These are phyloP conservation scores for Galerina marginata DNA, from an alignment of 768 basidiomycete species.

Conservation along the genomic window DNA sequence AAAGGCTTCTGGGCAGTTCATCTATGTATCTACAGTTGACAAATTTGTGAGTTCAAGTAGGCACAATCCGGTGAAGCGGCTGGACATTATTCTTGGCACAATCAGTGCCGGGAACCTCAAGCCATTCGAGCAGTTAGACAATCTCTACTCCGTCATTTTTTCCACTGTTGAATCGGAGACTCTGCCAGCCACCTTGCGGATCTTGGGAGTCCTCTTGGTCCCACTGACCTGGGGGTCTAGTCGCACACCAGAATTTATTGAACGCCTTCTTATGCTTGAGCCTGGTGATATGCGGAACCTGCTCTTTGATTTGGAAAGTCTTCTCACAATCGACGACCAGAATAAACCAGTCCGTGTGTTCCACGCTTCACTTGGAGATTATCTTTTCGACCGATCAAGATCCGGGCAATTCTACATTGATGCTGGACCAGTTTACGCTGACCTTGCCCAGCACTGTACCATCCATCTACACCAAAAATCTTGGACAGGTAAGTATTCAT, in stretches of 20 bases:
- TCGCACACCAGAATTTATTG: not conserved
- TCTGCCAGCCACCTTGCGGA: not conserved
- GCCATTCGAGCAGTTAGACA: slow-evolving; percentile 4
- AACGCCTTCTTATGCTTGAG: not conserved
- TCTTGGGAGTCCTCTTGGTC: not conserved
- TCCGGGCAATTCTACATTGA: slow-evolving; percentile 1
- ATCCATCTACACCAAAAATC: not conserved
- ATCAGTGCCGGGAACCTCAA: not conserved
- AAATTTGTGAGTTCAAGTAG: slow-evolving; percentile 6
- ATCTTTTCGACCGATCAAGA: not conserved
- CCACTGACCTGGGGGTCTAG: not conserved
- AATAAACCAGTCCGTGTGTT: not conserved
- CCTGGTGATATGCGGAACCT: not conserved
- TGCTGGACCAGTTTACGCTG: not conserved
- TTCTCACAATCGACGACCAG: not conserved
- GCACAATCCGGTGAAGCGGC: slow-evolving; percentile 6
- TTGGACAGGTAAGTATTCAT: not conserved
- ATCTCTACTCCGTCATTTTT: not conserved
- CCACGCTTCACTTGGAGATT: not conserved
- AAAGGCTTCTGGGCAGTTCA: slow-evolving; percentile 14
- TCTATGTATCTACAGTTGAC: slow-evolving; percentile 11
- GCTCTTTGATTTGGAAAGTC: not conserved
- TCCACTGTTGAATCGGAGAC: not conserved
- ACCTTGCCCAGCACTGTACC: not conserved
- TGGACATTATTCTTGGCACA: slow-evolving; percentile 4